Evolutionary conservation across 2,329 filamentous ascomycete species (phyloP).

Genomic region (Aspergillus transmontanensis): DNA sequence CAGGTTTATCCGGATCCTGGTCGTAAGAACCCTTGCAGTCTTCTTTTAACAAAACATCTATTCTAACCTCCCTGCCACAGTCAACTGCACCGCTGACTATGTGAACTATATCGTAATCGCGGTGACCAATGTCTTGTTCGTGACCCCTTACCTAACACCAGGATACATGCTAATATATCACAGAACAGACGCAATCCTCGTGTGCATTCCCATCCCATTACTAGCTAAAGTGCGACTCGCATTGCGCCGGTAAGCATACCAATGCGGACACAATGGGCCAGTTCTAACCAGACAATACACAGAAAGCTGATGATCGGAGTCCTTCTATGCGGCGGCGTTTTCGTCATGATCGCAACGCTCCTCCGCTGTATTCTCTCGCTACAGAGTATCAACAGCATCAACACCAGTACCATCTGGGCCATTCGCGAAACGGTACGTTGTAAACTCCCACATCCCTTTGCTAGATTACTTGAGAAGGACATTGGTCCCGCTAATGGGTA

Average conservation of each 20-base stretch:
- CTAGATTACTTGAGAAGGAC: neutral
- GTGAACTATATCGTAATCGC: slow-evolving; percentile 44
- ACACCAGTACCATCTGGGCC: slow-evolving; percentile 46
- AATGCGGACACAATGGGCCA: neutral
- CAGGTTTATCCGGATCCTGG: slow-evolving; percentile 47
- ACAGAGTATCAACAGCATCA: slow-evolving; percentile 39
- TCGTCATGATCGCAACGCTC: slow-evolving; percentile 47
- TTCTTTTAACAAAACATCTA: neutral
- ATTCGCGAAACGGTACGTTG: slow-evolving; percentile 45
- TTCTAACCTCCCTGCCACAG: neutral
- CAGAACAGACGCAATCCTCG: slow-evolving; percentile 12
- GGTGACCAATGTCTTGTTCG: slow-evolving; percentile 41
- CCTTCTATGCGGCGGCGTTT: slow-evolving; percentile 48
- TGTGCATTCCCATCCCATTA: slow-evolving; percentile 46
- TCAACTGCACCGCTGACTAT: slow-evolving; percentile 36
- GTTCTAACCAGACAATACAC: neutral
- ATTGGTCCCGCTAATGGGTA: neutral
- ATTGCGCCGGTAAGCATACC: slow-evolving; percentile 27
- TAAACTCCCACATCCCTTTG: no score
- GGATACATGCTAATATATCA: neutral
- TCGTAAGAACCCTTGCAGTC: slow-evolving; percentile 21
- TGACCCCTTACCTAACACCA: neutral
- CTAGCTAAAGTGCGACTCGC: slow-evolving; percentile 45
- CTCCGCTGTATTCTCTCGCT: slow-evolving; percentile 47
- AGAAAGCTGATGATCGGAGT: slow-evolving; percentile 43